Base-by-base conservation (phyloP, 495 filamentous ascomycete genomes). In the Aspergillus asperescens region DNA sequence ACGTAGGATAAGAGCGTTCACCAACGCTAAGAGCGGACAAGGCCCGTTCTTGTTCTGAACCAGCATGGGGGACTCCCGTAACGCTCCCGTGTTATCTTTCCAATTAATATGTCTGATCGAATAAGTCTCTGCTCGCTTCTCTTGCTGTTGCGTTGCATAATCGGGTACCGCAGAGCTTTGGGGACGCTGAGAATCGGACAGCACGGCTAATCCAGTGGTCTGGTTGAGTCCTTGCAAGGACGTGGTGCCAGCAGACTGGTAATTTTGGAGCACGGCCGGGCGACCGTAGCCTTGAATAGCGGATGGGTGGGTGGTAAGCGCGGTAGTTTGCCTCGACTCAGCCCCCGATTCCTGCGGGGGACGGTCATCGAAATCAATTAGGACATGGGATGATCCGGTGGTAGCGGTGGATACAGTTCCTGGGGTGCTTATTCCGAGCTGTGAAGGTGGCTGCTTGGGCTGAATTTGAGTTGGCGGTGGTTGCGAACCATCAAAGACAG, bases 11-110 rank as follows among this genome's bases (percentile, higher is more conserved):
- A 98, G 75, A 0, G 91, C 91, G 64, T 98, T 98, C 46, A 98
- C 91, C 1, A 98, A 79, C 3, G 93, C 93, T 18, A 98, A 81
- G 6, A 97, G 72, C 7, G 93, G 93, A 62, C 93, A 98, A 10
- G 93, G 93, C 1, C 92, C 92, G 62, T 98, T 96, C 39, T 83
- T 81, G 54, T 95, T 96, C 61, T 98, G 92, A 3, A 92, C 81
- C 20, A 98, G 74, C 29, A 96, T 86, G 1, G 93, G 90, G 2
- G 90, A 86, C 23, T 74, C 69, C 9, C 79, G 68, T 27, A 82
- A 62, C 16, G 57, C 53, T 9, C 68, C 71, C 0, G 60, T 63
- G 15, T 58, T 62, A 57, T 79, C 75, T 24, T 58, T 68, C 83
- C 85, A 88, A 47, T 79, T 79, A 25, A 87, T 72, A 43, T 83